Percentiles rank a stretch among this genome's conserved stretches.
Evolutionary conservation across 2,329 filamentous ascomycete genomes (phyloP).

Genomic region (Calonectria leucothoes): DNA sequence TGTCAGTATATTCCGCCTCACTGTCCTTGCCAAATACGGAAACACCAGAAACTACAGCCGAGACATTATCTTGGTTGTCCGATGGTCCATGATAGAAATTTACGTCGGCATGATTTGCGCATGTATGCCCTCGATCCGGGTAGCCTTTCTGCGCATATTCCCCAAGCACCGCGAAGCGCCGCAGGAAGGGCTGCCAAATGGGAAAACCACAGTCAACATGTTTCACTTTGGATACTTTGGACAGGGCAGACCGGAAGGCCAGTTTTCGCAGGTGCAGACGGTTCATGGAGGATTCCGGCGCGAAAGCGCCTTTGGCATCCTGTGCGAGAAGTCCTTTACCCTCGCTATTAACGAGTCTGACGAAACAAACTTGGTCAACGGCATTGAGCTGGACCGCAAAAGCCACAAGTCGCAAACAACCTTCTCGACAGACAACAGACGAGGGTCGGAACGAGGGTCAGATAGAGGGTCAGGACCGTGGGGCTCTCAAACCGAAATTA

Average conservation of each 20-base stretch:
- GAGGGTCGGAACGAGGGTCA: not conserved
- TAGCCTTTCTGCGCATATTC: not conserved
- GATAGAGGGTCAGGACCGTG: not conserved
- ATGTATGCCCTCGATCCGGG: not conserved
- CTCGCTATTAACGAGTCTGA: not conserved
- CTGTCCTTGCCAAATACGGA: not conserved
- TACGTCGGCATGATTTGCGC: not conserved
- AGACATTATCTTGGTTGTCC: not conserved
- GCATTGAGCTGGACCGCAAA: not conserved
- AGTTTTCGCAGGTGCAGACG: not conserved
- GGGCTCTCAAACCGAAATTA: not conserved
- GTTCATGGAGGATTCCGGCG: not conserved
- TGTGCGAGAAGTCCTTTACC: not conserved
- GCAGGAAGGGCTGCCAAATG: not conserved
- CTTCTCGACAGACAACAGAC: not conserved
- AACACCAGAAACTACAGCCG: not conserved
- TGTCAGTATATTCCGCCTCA: not conserved
- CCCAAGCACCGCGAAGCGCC: not conserved
- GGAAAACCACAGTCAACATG: not conserved
- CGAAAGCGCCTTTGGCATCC: not conserved
- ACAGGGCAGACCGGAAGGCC: no score
- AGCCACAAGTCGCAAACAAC: not conserved
- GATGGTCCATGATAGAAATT: not conserved
- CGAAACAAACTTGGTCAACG: not conserved
- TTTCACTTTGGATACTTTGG: not conserved